Percentiles rank a stretch among this genome's conserved stretches.
These are phyloP conservation scores for Coffea canephora DNA, from an alignment of 257 asterid species.

Conservation along the genomic window DNA sequence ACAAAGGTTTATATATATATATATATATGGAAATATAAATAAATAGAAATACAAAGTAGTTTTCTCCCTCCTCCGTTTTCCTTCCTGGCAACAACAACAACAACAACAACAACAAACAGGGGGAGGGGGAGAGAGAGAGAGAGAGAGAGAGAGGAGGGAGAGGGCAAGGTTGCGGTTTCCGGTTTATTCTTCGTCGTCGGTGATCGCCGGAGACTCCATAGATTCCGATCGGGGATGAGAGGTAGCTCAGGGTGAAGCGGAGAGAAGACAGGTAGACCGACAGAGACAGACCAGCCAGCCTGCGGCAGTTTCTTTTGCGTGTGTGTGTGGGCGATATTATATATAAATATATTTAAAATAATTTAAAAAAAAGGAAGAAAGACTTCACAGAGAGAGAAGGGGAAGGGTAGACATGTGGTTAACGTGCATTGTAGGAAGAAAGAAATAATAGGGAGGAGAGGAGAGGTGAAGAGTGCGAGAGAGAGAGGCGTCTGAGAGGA, in stretches of 20 bases:
- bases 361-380: slow-evolving; percentile 14
- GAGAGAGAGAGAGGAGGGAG: slow-evolving; percentile 5
- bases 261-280: slow-evolving; percentile 13
- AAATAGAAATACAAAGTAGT: no score
- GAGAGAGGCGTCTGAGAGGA: slow-evolving; percentile 22
- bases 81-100: background rate
- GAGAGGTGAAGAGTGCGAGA: slow-evolving; percentile 27
- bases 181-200: background rate
- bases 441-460: slow-evolving; percentile 32
- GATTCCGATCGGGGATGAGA: slow-evolving; percentile 25
- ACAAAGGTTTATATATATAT: no score
- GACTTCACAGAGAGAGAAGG: slow-evolving; percentile 15
- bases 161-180: slow-evolving; percentile 6
- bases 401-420: slow-evolving; percentile 43
- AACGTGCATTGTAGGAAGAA: slow-evolving; percentile 89
- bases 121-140: background rate
- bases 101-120: background rate
- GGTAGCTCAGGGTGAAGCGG: slow-evolving; percentile 18
- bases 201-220: slow-evolving; percentile 24
- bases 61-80: slow-evolving; percentile 18
- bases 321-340: background rate
- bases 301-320: background rate
- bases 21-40: no score
- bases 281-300: background rate
- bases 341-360: no score